phyloP scores from a whole-genome alignment of 2,329 filamentous ascomycete genomes.

The Diaporthe citri region DNA sequence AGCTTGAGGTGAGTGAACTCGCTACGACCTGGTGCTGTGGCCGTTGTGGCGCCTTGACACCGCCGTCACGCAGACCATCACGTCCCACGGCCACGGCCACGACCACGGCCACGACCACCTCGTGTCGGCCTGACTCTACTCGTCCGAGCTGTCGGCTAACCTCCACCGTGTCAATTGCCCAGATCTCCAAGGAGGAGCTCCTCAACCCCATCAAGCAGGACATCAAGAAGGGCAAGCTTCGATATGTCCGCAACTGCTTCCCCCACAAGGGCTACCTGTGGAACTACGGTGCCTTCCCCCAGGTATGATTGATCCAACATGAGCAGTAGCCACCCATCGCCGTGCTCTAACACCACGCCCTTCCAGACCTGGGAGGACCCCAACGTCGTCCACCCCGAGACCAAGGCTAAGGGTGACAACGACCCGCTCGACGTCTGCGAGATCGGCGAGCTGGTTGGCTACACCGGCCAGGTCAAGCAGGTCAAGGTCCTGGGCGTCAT shows the following conservation, averaged over 20 bases:
- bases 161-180: constrained; percentile 5
- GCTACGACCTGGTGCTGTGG: too few relatives aligned
- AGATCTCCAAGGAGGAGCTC: constrained; percentile 99
- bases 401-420: constrained; percentile 99
- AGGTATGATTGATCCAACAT: constrained; percentile 68
- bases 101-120: not conserved
- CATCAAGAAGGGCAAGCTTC: constrained; percentile 99
- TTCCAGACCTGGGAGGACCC: constrained; percentile 98
- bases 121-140: not conserved
- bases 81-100: too few relatives aligned
- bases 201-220: constrained; percentile 99
- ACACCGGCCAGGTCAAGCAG: constrained; percentile 97
- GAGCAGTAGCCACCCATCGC: not conserved
- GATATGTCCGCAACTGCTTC: constrained; percentile 99
- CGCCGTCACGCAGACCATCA: too few relatives aligned
- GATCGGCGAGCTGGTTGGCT: constrained; percentile 97
- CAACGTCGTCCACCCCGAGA: constrained; percentile 95
- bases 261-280: constrained; percentile 99
- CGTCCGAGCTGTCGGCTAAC: constrained; percentile 2
- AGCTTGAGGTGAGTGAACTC: constrained; percentile 84
- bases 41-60: too few relatives aligned
- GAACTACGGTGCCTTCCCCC: constrained; percentile 99
- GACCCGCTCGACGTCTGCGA: constrained; percentile 99
- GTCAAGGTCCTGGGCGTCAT: constrained; percentile 99
- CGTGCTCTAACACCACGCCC: constrained; percentile 33